Percentiles rank a stretch among this genome's conserved stretches.
phyloP scores from a whole-genome alignment of 2,329 filamentous ascomycete genomes.

The Microcyclospora tardicrescens region DNA sequence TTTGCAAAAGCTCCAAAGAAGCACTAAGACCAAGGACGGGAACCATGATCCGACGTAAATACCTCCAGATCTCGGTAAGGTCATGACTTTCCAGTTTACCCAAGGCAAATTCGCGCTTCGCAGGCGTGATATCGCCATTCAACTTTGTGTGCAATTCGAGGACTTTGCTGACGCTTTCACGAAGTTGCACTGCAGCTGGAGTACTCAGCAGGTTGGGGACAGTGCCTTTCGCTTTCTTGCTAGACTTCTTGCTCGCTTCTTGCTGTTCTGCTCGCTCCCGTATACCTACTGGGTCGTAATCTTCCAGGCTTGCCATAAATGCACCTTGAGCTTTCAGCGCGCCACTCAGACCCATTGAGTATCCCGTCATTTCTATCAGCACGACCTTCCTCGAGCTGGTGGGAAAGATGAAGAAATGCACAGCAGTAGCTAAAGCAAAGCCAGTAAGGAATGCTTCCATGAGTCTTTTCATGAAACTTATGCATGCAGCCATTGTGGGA shows the following conservation, averaged over 20 bases:
- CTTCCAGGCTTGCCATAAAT: conserved; percentile 53
- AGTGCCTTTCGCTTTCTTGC: conserved; percentile 42
- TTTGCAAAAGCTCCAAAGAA: conserved; percentile 57
- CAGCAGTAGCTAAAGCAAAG: conserved; percentile 48
- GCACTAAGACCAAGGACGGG: conserved; percentile 55
- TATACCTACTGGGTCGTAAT: conserved; percentile 32
- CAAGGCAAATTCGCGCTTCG: conserved; percentile 60
- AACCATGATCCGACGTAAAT: conserved; percentile 50
- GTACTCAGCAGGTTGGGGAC: conserved; percentile 36
- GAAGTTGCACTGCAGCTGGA: conserved; percentile 18
- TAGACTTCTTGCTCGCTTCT: conserved; percentile 15
- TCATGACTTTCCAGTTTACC: conserved; percentile 55
- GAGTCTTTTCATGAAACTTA: conserved; percentile 42
- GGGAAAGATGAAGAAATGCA: conserved; percentile 54
- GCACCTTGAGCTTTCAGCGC: conserved; percentile 47
- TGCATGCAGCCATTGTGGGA: conserved; percentile 39
- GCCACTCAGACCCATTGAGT: conserved; percentile 42
- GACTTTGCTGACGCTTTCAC: conserved; percentile 15
- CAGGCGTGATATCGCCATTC: conserved; percentile 53
- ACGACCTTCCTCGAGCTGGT: conserved; percentile 52
- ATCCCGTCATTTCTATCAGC: conserved; percentile 48
- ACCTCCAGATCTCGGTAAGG: conserved; percentile 45
- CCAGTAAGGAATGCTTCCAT: conserved; percentile 52
- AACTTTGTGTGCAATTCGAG: conserved; percentile 53
- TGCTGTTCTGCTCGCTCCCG: conserved; percentile 6